Evolutionary conservation across 2,329 filamentous ascomycete species (phyloP).

Genomic region (Trichoderma sp.): DNA sequence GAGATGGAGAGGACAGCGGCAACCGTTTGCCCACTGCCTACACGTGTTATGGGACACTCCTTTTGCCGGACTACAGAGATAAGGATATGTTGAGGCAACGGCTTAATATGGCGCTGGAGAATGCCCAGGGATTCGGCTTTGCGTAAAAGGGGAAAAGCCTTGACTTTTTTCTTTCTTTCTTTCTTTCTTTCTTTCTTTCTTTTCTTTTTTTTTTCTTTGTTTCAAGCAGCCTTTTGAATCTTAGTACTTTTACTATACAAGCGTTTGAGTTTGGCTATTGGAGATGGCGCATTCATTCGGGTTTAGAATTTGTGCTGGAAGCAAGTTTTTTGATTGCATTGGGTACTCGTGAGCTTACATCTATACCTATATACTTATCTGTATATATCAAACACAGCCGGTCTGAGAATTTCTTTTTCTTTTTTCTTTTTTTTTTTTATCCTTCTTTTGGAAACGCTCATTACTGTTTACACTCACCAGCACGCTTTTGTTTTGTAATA

Average conservation of each 20-base stretch:
- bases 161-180: background rate
- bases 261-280: background rate
- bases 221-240: background rate
- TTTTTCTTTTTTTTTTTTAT: background rate
- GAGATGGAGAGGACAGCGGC: conserved; percentile 53
- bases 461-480: background rate
- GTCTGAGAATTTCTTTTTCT: background rate
- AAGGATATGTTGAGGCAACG: conserved; percentile 69
- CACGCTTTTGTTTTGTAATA: background rate
- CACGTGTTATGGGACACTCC: conserved; percentile 87
- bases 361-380: background rate
- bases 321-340: background rate
- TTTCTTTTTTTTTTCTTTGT: background rate
- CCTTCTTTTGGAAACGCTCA: background rate
- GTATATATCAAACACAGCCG: background rate
- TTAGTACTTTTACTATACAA: background rate
- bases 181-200: background rate
- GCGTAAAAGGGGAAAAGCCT: conserved; percentile 45
- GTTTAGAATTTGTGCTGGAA: background rate
- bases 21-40: conserved; percentile 76
- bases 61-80: conserved; percentile 78
- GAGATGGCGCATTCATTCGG: background rate
- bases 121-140: conserved; percentile 86
- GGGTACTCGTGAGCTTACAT: background rate
- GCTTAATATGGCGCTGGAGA: conserved; percentile 80